These are phyloP conservation scores for Lichtheimia corymbifera DNA, from an alignment of 371 early-diverging fungal species.

Conservation along the genomic window DNA sequence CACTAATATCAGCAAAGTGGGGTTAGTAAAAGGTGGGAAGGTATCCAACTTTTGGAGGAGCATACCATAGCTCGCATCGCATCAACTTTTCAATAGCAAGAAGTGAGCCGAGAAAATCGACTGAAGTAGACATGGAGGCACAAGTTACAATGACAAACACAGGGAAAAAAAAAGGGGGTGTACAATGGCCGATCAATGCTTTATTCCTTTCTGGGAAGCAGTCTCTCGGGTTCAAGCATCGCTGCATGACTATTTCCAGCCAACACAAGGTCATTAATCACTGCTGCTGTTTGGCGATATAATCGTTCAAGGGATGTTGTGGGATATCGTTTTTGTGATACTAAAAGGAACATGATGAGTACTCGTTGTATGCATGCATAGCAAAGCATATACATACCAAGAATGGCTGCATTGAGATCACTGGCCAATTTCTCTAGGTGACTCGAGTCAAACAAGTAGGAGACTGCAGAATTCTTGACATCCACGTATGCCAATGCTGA, in stretches of 20 bases:
- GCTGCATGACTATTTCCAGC: conserved; percentile 22
- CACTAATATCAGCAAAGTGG: background rate
- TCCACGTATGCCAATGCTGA: conserved; percentile 76
- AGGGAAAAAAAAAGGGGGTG: background rate
- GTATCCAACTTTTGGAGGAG: background rate
- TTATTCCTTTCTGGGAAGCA: background rate
- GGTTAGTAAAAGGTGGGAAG: background rate
- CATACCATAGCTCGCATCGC: conserved; percentile 19
- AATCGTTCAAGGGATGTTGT: conserved; percentile 23
- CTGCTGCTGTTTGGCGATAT: conserved; percentile 22
- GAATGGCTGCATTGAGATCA: conserved; percentile 69
- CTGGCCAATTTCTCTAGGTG: conserved; percentile 66
- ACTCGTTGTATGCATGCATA: background rate
- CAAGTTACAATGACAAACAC: background rate
- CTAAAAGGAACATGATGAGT: background rate
- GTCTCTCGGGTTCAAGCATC: conserved; percentile 14
- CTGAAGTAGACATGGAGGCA: background rate
- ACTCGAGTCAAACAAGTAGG: conserved; percentile 49
- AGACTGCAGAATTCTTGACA: conserved; percentile 48
- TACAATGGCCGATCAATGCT: too few species aligned
- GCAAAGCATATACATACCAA: conserved; percentile 43
- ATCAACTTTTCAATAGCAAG: conserved; percentile 16
- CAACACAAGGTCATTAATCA: conserved; percentile 20
- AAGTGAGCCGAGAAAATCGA: conserved; percentile 6
- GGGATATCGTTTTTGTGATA: conserved; percentile 13